A percentile compares a stretch with the other conserved stretches of the same genome.
phyloP scores from a whole-genome alignment of 371 early-diverging fungal genomes.

The Mortierella sp. region DNA sequence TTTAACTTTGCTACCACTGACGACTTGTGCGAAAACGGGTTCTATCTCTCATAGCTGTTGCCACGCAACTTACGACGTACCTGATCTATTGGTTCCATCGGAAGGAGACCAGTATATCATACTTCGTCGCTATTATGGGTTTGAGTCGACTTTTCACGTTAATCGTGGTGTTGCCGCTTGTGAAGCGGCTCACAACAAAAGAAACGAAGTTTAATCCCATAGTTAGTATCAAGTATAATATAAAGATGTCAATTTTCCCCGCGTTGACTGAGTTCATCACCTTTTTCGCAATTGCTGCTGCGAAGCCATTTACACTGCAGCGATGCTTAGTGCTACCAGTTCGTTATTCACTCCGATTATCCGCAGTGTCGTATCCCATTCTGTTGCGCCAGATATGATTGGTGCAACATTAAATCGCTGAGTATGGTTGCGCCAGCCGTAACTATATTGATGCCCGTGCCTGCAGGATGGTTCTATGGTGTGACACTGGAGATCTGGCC shows the following conservation, averaged over 20 bases:
- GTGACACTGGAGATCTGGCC: not conserved
- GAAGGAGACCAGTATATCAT: not conserved
- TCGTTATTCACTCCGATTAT: no score
- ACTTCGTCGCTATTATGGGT: not conserved
- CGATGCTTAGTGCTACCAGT: not conserved
- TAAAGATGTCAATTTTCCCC: not conserved
- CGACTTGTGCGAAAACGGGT: no score
- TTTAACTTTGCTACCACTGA: not conserved
- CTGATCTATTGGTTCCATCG: not conserved
- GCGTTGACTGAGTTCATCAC: not conserved
- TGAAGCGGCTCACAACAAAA: not conserved
- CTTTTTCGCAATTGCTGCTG: not conserved
- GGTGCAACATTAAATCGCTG: not conserved
- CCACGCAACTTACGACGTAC: not conserved
- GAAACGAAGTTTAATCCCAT: not conserved
- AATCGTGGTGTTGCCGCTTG: not conserved
- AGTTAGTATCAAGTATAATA: not conserved
- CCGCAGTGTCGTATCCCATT: not conserved
- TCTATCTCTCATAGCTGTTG: no score
- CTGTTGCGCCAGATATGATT: not conserved
- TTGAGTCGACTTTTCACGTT: not conserved
- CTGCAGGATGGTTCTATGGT: not conserved
- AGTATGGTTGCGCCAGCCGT: not conserved
- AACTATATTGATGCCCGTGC: not conserved
- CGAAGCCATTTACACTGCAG: not conserved